These are phyloP conservation scores for Cladosporium phlei DNA, from an alignment of 2,329 filamentous ascomycete species.

Conservation along the genomic window DNA sequence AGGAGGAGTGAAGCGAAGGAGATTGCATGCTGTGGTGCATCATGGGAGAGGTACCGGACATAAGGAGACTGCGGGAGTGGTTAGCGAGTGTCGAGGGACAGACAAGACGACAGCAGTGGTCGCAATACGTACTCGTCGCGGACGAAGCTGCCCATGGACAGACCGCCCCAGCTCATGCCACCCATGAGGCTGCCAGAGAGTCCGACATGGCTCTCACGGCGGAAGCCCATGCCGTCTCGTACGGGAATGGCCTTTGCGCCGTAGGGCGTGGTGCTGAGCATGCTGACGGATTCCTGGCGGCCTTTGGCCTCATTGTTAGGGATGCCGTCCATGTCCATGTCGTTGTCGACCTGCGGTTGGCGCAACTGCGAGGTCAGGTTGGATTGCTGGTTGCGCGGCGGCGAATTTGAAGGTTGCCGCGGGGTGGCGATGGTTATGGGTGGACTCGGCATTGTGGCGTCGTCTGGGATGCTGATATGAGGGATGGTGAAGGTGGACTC, in stretches of 20 bases:
- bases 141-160: slow-evolving; percentile 95
- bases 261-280: slow-evolving; percentile 49
- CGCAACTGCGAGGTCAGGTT: slow-evolving; percentile 60
- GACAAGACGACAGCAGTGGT: too few relatives aligned
- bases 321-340: slow-evolving; percentile 16
- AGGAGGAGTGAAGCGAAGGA: slow-evolving; percentile 94
- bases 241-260: slow-evolving; percentile 59
- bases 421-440: slow-evolving; percentile 57
- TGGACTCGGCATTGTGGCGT: slow-evolving; percentile 46
- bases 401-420: slow-evolving; percentile 51
- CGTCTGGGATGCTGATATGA: background rate
- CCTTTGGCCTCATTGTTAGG: slow-evolving; percentile 29
- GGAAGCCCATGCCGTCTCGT: slow-evolving; percentile 42
- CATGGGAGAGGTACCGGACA: slow-evolving; percentile 85
- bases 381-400: slow-evolving; percentile 58
- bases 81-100: slow-evolving; percentile 13
- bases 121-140: slow-evolving; percentile 80
- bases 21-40: slow-evolving; percentile 54
- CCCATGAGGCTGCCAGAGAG: slow-evolving; percentile 57
- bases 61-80: slow-evolving; percentile 66
- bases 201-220: slow-evolving; percentile 53
- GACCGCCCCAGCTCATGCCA: slow-evolving; percentile 94
- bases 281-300: slow-evolving; percentile 53
- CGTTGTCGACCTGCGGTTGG: slow-evolving; percentile 31
- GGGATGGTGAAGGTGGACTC: background rate